phyloP scores from a whole-genome alignment of 2,329 filamentous ascomycete species.

The Metarhizium sp. region DNA sequence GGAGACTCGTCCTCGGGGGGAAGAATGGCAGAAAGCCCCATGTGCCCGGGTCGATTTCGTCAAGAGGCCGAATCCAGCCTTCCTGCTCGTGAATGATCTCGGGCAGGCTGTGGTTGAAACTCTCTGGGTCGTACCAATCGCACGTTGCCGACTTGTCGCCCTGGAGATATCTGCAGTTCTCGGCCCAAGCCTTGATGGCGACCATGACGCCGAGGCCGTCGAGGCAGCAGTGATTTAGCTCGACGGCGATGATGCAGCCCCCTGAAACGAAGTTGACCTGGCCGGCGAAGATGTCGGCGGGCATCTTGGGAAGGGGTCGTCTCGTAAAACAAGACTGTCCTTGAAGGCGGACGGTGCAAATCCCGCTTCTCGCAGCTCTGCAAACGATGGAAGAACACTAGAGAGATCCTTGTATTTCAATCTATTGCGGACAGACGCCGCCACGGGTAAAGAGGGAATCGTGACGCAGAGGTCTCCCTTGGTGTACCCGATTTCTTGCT shows the following conservation, averaged over 20 bases:
- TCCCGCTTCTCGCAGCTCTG: constrained; percentile 12
- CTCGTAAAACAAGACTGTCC: constrained; percentile 16
- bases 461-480: constrained; percentile 14
- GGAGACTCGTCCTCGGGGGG: constrained; percentile 5
- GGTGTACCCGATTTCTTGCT: constrained; percentile 16
- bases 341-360: constrained; percentile 19
- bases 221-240: constrained; percentile 17
- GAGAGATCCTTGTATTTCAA: constrained; percentile 19
- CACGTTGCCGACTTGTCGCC: constrained; percentile 15
- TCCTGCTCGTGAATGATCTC: constrained; percentile 19
- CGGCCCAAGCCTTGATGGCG: constrained; percentile 20
- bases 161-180: constrained; percentile 19
- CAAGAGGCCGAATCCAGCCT: constrained; percentile 10
- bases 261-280: constrained; percentile 23
- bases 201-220: constrained; percentile 20
- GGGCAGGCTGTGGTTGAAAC: constrained; percentile 19
- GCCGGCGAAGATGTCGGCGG: constrained; percentile 18
- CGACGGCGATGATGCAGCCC: constrained; percentile 18
- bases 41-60: constrained; percentile 16
- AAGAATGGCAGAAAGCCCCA: constrained; percentile 18
- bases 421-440: constrained; percentile 4
- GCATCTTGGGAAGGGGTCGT: constrained; percentile 14
- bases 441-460: constrained; percentile 9
- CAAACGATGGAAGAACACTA: constrained; percentile 15
- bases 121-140: constrained; percentile 19